Evolutionary conservation across 139 green algal genomes (phyloP).

Genomic region (Chlamydomonas sp.): DNA sequence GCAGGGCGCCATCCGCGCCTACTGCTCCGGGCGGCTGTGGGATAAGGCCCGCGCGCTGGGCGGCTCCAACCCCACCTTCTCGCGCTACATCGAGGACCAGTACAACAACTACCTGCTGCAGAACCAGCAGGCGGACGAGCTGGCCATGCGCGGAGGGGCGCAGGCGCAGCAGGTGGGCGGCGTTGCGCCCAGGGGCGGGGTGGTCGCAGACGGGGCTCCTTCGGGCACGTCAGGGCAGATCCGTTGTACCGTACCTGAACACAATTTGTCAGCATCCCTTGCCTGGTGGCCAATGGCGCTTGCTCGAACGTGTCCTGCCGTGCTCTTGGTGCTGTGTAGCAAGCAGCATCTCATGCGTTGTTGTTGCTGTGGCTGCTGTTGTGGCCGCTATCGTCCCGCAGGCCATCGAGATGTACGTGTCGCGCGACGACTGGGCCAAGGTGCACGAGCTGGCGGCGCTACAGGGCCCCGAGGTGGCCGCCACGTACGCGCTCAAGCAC

Average conservation of each 20-base stretch:
- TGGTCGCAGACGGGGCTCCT: too few relatives aligned
- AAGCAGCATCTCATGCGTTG: too few relatives aligned
- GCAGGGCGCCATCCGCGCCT: constrained; percentile 58
- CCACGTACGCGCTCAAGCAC: constrained; percentile 64
- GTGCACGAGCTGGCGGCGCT: constrained; percentile 70
- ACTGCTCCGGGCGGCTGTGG: constrained; percentile 66
- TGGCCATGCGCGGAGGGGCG: constrained; percentile 52
- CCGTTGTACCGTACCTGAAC: too few relatives aligned
- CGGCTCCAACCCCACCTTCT: constrained; percentile 62
- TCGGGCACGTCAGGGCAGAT: background rate
- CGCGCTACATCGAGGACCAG: constrained; percentile 72
- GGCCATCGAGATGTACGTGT: constrained; percentile 70
- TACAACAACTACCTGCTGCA: constrained; percentile 65
- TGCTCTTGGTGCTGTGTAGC: background rate
- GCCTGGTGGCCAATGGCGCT: too few relatives aligned
- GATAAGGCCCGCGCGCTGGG: constrained; percentile 69
- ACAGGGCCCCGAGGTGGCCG: constrained; percentile 65
- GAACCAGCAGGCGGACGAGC: constrained; percentile 62
- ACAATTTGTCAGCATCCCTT: too few relatives aligned
- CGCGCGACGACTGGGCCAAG: constrained; percentile 73
- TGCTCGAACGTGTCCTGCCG: background rate
- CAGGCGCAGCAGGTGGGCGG: constrained; percentile 28
- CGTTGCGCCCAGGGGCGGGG: too few relatives aligned
- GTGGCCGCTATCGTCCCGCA: too few relatives aligned
- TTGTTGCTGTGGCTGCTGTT: too few relatives aligned